Evolutionary conservation across 305 asterid species (phyloP), one percentile per base, ranked within the genome.

Genomic region (Solanum hybrid): DNA sequence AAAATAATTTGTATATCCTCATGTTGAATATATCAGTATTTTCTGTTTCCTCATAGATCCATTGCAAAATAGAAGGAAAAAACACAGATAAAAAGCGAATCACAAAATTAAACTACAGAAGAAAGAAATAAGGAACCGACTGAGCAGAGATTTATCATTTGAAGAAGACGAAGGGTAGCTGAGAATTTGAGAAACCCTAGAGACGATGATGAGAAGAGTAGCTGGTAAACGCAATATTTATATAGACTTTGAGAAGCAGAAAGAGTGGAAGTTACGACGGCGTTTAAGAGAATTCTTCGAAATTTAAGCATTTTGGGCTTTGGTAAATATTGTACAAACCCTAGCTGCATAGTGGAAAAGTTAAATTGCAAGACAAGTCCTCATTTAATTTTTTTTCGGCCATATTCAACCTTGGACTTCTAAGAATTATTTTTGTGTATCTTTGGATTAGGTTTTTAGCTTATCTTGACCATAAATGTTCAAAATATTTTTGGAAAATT

Each of bases 41-140:
- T 84, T 29, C 11, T 84, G 87, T 84, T 84, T 84, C 87, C 87
- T 84, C 87, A 84, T 11, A 15, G 87, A 84, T 51, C 87, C 87
- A 1, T 31, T 17, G 31, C 31, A 31, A 45, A 10, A 42, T 9
- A 45, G n/a, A 15, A 1, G 7, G 1, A 12, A 15, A 42, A 9
- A 84, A 14, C 34, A 82, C 6, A 15, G 6, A n/a, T 37, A 31
- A 15, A 31, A 31, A 75, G 13, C 2, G 12, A 31, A 75, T 2
- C 0, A 31, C 0, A 40, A 80, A 38, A 40, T 12, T 6, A 37
- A 38, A 26, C 34, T 6, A n/a, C 12, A 38, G 64, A 13, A 38
- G 86, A 37, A 38, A 38, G 1, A 26, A 80, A 26, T 10, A 36
- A 22, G 14, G 85, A 38, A 78, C 31, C 29, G 2, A 22, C 1